Evolutionary conservation across 2,329 filamentous ascomycete species (phyloP), one percentile per base, ranked within the genome.

Genomic region (Aspergillus latus): DNA sequence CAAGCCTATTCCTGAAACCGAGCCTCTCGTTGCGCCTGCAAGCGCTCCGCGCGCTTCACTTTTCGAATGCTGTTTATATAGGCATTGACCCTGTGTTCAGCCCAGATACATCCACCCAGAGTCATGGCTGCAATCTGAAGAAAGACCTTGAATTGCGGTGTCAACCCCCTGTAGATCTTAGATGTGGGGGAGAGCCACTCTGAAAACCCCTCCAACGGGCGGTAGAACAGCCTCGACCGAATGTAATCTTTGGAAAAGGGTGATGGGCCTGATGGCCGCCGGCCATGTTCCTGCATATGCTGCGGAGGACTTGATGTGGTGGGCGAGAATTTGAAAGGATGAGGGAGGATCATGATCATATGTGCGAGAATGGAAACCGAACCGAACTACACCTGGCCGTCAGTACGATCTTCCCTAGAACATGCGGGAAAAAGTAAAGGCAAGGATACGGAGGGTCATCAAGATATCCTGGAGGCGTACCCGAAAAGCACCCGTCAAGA

Each of bases 91-190:
- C 76, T 65, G 57, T 68, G 70, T 67, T 80, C 78, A 2, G 78
- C 78, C 70, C 77, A 80, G 47, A 80, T 74, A 60, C 73, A 77
- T 1, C 78, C 78, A 8, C 78, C 78, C 48, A 80, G 65, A 4
- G 73, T 80, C 76, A 80, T 78, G 34, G 66, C 70, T 4, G 72
- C 73, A 32, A 80, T 72, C 58, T 80, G 78, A 36, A 80, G 62
- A 59, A 78, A 80, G 29, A 78, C 73, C 59, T 80, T 80, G 66
- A 79, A 80, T 58, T 80, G 78, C 44, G 76, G 69, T 11, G 78
- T 80, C 57, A 80, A 62, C 5, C 74, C 73, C 26, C 77, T 76
- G 63, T 80, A 80, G 39, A 80, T 60, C 29, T 69, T 74, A 40
- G 72, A 72, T 5, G 65, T 62, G 13, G 71, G 75, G 15, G 73